phyloP scores from a whole-genome alignment of 345 rosid species.

The Bruguiera gymnorhiza region DNA sequence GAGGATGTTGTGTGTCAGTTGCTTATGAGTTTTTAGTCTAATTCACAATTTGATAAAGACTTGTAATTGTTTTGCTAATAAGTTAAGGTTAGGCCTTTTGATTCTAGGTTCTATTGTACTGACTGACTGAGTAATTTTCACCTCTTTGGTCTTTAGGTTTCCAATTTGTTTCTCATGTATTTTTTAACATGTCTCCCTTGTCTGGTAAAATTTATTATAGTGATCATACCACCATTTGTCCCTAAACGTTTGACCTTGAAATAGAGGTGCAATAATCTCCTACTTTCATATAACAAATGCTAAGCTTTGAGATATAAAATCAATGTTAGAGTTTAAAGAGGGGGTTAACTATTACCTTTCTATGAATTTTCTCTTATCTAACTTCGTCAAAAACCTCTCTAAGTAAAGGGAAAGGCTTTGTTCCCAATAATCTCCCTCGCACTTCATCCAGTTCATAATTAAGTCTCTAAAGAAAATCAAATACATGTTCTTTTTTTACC shows the following conservation, averaged over 20 bases:
- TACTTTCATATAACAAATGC: background rate
- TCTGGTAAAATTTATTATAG: background rate
- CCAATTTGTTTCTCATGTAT: background rate
- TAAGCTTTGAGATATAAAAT: background rate
- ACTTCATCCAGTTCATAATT: background rate
- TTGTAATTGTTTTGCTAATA: too few relatives aligned
- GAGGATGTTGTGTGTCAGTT: too few relatives aligned
- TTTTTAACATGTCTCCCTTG: background rate
- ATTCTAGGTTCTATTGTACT: background rate
- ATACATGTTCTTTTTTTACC: background rate
- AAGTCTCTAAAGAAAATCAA: background rate
- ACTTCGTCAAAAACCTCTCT: background rate
- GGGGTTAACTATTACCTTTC: background rate
- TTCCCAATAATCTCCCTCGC: background rate
- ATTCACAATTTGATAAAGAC: too few relatives aligned
- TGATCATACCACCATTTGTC: background rate
- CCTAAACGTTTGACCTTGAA: background rate
- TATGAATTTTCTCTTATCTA: background rate
- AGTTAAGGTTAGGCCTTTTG: background rate
- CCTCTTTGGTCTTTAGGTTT: background rate
- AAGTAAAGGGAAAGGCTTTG: background rate
- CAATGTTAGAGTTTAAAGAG: background rate
- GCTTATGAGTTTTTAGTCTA: too few relatives aligned
- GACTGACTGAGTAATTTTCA: too few relatives aligned
- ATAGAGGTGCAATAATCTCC: background rate